phyloP scores from a whole-genome alignment of 139 green algal species.

The Edaphochlamys debaryana region DNA sequence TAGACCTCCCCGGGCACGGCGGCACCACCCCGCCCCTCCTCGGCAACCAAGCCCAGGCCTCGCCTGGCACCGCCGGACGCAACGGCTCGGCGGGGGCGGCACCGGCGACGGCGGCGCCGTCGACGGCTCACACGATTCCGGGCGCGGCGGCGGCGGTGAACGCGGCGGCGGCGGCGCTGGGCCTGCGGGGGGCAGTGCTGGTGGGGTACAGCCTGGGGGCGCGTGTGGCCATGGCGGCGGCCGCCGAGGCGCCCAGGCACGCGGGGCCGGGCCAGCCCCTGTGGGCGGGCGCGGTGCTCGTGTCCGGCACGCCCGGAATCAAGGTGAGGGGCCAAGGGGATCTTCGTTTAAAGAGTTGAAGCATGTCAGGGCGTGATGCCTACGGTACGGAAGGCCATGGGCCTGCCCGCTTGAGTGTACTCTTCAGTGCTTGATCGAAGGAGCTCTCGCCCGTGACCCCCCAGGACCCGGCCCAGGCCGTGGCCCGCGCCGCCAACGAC shows the following conservation, averaged over 20 bases:
- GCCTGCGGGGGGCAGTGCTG: slow-evolving; percentile 49
- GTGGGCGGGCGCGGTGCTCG: slow-evolving; percentile 51
- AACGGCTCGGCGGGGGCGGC: background rate
- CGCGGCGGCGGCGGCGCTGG: slow-evolving; percentile 36
- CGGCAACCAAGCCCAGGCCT: too few relatives aligned
- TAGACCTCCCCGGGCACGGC: slow-evolving; percentile 88
- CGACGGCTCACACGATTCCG: slow-evolving; percentile 51
- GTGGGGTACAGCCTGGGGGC: slow-evolving; percentile 90
- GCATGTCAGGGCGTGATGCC: too few relatives aligned
- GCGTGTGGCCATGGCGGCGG: slow-evolving; percentile 72
- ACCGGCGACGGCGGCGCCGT: background rate
- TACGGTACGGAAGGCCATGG: too few relatives aligned
- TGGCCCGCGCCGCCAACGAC: slow-evolving; percentile 58
- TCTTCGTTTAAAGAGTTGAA: too few relatives aligned
- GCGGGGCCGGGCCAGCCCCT: too few relatives aligned
- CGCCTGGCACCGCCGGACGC: too few relatives aligned
- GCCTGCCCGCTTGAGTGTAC: too few relatives aligned
- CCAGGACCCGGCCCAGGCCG: slow-evolving; percentile 48
- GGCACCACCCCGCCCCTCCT: too few relatives aligned
- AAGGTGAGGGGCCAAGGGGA: background rate
- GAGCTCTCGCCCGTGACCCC: background rate
- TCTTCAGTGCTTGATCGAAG: too few relatives aligned
- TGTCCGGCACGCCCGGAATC: slow-evolving; percentile 73
- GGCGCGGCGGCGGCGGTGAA: slow-evolving; percentile 50
- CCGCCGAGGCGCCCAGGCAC: background rate